A percentile compares a stretch with the other conserved stretches of the same genome.
Conservation (phyloP, 331 rosid species). For the Quercus phellos region DNA sequence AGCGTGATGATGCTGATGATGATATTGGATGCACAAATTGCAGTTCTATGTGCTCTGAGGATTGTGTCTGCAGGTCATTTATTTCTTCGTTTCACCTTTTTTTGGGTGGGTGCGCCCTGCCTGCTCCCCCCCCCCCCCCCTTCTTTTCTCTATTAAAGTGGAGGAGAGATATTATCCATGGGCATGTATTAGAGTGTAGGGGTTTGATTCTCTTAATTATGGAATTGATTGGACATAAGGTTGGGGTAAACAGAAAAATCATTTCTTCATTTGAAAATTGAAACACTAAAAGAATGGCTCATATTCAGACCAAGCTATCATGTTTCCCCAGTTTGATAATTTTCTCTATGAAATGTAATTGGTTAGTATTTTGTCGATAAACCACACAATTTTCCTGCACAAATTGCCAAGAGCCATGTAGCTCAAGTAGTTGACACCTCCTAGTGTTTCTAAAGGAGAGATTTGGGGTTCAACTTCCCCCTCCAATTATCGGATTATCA, state of each 20-base stretch:
- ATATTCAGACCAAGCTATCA: not conserved
- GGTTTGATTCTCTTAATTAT: too few relatives aligned
- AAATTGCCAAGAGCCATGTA: too few relatives aligned
- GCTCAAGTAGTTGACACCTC: too few relatives aligned
- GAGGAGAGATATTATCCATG: too few relatives aligned
- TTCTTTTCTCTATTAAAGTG: too few relatives aligned
- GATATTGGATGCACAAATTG: slow-evolving; percentile 78
- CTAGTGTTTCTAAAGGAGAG: too few relatives aligned
- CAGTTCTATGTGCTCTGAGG: slow-evolving; percentile 55
- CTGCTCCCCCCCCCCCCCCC: too few relatives aligned
- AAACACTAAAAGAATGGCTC: not conserved
- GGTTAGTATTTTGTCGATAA: not conserved
- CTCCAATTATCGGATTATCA: too few relatives aligned
- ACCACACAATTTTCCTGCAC: not conserved
- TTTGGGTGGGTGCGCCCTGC: not conserved
- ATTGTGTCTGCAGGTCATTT: slow-evolving; percentile 88
- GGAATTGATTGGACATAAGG: too few relatives aligned
- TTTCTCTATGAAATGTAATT: not conserved
- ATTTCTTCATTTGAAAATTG: too few relatives aligned
- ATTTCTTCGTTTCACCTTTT: not conserved
- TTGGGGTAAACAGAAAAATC: too few relatives aligned
- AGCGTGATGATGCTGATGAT: slow-evolving; percentile 66
- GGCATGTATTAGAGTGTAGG: too few relatives aligned
- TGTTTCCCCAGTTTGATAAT: not conserved
- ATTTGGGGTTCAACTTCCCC: not conserved